phyloP scores from a whole-genome alignment of 2,329 filamentous ascomycete species.

The Cercospora janseana region DNA sequence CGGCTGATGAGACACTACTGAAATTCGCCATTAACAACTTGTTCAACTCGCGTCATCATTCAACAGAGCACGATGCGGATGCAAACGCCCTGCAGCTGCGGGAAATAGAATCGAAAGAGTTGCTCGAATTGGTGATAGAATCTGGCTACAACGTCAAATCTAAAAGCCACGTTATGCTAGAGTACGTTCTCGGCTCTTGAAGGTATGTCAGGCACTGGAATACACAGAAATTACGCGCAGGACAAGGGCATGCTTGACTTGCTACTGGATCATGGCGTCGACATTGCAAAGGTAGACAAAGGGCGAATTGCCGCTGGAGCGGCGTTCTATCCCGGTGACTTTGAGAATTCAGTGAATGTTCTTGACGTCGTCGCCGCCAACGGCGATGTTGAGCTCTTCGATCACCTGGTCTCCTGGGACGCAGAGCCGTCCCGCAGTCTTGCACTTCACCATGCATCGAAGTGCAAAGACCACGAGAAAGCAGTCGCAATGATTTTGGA shows the following conservation, averaged over 20 bases:
- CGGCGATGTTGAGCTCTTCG: constrained; percentile 19
- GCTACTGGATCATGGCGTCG: constrained; percentile 20
- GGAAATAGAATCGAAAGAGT: neutral
- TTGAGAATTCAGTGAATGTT: constrained; percentile 14
- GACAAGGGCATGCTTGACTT: constrained; percentile 18
- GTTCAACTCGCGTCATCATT: neutral
- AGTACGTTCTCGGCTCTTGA: neutral
- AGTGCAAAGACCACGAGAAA: constrained; percentile 9
- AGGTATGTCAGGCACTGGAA: neutral
- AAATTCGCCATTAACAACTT: neutral
- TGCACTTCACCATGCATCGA: constrained; percentile 17
- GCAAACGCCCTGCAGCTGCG: neutral
- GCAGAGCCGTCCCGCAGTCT: constrained; percentile 12
- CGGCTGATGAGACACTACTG: too few relatives aligned
- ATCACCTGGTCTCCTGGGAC: constrained; percentile 18
- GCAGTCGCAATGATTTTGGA: constrained; percentile 16
- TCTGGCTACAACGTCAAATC: neutral
- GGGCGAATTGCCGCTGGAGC: constrained; percentile 8
- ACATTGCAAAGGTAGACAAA: constrained; percentile 18
- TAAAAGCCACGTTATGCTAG: neutral
- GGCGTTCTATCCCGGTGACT: constrained; percentile 1
- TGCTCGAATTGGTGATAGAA: neutral
- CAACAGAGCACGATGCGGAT: neutral
- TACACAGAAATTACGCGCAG: constrained; percentile 12
- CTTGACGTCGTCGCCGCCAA: constrained; percentile 20